Percentiles rank a stretch among this genome's conserved stretches.
These are phyloP conservation scores for Pseudogymnoascus sp. DNA, from an alignment of 2,329 filamentous ascomycete species.

Conservation along the genomic window DNA sequence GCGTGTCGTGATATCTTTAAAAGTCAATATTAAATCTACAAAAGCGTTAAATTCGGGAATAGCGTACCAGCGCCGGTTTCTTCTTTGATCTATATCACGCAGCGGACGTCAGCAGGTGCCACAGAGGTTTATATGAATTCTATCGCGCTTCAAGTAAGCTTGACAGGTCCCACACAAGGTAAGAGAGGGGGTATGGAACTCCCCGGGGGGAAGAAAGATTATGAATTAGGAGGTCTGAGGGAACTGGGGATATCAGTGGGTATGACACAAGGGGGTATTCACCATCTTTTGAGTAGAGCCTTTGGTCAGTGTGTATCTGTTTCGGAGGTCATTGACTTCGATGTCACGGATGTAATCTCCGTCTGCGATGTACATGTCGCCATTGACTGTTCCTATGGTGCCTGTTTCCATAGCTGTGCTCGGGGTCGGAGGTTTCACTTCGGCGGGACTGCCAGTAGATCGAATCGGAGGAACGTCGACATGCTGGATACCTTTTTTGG, in stretches of 20 bases:
- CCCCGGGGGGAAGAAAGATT: slow-evolving; percentile 26
- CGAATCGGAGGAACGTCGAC: slow-evolving; percentile 80
- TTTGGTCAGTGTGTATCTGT: slow-evolving; percentile 95
- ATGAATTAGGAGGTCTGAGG: slow-evolving; percentile 31
- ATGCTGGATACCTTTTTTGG: slow-evolving; percentile 84
- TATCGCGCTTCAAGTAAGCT: slow-evolving; percentile 66
- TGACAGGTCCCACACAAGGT: slow-evolving; percentile 52
- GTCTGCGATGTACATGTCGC: slow-evolving; percentile 89
- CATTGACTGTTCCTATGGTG: slow-evolving; percentile 54
- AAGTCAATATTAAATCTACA: slow-evolving; percentile 47
- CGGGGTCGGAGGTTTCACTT: slow-evolving; percentile 5
- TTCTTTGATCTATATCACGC: slow-evolving; percentile 97
- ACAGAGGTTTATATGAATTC: slow-evolving; percentile 61
- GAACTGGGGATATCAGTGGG: slow-evolving; percentile 55
- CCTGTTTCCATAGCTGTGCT: slow-evolving; percentile 20
- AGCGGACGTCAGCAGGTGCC: slow-evolving; percentile 89
- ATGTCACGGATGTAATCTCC: slow-evolving; percentile 99
- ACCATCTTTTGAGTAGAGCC: slow-evolving; percentile 98
- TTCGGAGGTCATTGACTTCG: slow-evolving; percentile 95
- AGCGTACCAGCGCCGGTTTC: slow-evolving; percentile 99
- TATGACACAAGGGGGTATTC: slow-evolving; percentile 67
- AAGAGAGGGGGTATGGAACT: slow-evolving; percentile 16
- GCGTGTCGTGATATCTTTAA: slow-evolving; percentile 95
- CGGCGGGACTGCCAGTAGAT: slow-evolving; percentile 39
- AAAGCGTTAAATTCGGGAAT: slow-evolving; percentile 40